These are phyloP conservation scores for Margaritispora aquatica DNA, from an alignment of 495 filamentous ascomycete species.

Conservation along the genomic window DNA sequence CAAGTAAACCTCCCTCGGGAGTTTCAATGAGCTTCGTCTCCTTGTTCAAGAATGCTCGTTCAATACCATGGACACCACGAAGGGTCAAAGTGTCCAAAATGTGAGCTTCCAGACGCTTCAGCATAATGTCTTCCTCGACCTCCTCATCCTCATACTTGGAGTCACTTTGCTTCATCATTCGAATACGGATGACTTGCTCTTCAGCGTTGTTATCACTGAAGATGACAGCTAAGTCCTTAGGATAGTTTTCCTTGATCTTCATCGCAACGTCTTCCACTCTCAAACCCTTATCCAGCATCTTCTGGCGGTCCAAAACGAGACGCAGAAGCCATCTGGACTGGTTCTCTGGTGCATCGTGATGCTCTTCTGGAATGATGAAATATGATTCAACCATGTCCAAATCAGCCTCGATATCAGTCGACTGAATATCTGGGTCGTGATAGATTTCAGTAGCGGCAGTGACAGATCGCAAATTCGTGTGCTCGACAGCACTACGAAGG, in stretches of 20 bases:
- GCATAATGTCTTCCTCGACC: slow-evolving; percentile 79
- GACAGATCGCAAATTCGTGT: slow-evolving; percentile 90
- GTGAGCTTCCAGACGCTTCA: slow-evolving; percentile 85
- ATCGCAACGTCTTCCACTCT: slow-evolving; percentile 88
- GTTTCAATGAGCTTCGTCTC: slow-evolving; percentile 56
- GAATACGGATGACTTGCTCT: slow-evolving; percentile 88
- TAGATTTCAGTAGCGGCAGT: slow-evolving; percentile 91
- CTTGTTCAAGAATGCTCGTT: slow-evolving; percentile 86
- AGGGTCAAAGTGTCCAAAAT: slow-evolving; percentile 85
- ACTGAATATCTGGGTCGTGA: slow-evolving; percentile 87
- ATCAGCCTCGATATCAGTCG: slow-evolving; percentile 81
- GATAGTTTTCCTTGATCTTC: slow-evolving; percentile 80
- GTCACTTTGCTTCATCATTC: slow-evolving; percentile 62
- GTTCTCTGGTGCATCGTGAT: slow-evolving; percentile 56
- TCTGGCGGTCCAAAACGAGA: slow-evolving; percentile 86
- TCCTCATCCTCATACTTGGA: slow-evolving; percentile 73
- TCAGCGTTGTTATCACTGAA: slow-evolving; percentile 98
- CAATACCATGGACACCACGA: slow-evolving; percentile 81
- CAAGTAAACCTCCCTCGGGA: slow-evolving; percentile 62
- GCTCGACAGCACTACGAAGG: slow-evolving; percentile 82
- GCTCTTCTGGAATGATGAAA: slow-evolving; percentile 89
- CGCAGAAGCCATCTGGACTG: slow-evolving; percentile 95
- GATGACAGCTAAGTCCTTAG: slow-evolving; percentile 82
- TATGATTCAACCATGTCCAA: slow-evolving; percentile 93
- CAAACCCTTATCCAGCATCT: slow-evolving; percentile 90